These are phyloP conservation scores for Lathyrus oleraceus DNA, from an alignment of 306 rosid species.

Conservation along the genomic window DNA sequence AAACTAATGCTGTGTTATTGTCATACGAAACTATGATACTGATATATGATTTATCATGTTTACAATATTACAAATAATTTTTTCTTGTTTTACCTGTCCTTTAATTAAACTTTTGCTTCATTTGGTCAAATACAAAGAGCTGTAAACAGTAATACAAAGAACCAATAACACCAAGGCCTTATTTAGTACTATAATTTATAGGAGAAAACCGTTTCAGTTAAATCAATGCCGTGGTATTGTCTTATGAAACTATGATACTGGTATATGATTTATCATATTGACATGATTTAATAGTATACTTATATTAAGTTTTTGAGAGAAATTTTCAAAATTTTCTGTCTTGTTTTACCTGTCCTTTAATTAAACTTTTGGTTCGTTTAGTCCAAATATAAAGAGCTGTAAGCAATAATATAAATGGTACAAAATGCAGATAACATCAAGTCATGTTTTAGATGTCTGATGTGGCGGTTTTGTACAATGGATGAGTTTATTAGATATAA, in stretches of 20 bases:
- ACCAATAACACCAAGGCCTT: not conserved
- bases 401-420: not conserved
- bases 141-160: too few species aligned
- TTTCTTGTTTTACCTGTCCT: too few species aligned
- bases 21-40: not conserved
- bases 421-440: conserved; percentile 1
- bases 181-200: conserved; percentile 26
- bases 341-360: not conserved
- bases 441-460: conserved; percentile 5
- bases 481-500: not conserved
- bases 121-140: too few species aligned
- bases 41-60: conserved; percentile 20
- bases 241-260: not conserved
- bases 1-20: conserved; percentile 19
- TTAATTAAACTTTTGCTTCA: too few species aligned
- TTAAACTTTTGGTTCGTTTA: not conserved
- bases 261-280: conserved; percentile 16
- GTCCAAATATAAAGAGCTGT: not conserved
- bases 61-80: not conserved
- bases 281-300: not conserved
- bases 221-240: conserved; percentile 21
- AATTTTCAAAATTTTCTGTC: not conserved
- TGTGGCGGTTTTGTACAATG: not conserved
- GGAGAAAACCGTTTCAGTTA: conserved; percentile 5
- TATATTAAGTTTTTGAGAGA: not conserved